Evolutionary conservation across 2,329 filamentous ascomycete genomes (phyloP), one percentile per base, ranked within the genome.

Genomic region (Malbranchea zuffiana): DNA sequence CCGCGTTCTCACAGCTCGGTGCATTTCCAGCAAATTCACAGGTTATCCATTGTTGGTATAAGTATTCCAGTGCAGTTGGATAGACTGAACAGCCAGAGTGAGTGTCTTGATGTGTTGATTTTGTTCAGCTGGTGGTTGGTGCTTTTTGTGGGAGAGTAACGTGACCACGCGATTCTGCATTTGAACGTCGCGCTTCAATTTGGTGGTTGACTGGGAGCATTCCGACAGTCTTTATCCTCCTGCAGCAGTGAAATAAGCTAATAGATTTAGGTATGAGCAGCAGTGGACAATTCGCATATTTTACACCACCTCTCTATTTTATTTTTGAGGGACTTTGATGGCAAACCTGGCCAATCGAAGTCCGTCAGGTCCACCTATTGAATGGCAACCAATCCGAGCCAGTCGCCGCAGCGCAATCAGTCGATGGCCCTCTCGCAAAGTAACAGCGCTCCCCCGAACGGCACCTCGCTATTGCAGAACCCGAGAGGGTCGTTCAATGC

Each of bases 401-500:
- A 36, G 12, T 7, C 27, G 12, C 28, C 28, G 15, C 7, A 19
- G 19, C 25, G 12, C 18, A 25, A 20, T 28, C 20, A 7, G 24
- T 41, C 53, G 32, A 60, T 62, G 53, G 59, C 59, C 27, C 62
- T 56, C 43, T 61, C 59, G 2, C 60, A 60, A 43, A 54, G 53
- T 35, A 62, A 31, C 17, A 52, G 52, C 32, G 59, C 53, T 20
- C 59, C 58, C 12, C 42, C 50, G 24, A 61, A 62, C 49, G 58
- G 58, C 34, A 48, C 60, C 37, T 44, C 55, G 8, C 59, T 57
- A 34, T 57, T 58, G 6, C 61, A 64, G 46, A 53, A 56, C 32
- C 53, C 60, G 42, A 52, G 63, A 45, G 53, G 52, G 20, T 59
- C 60, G 13, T 61, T 65, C 44, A 63, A 65, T 48, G 54, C 56